A percentile compares a stretch with the other conserved stretches of the same genome.
Conservation (phyloP, 2,329 filamentous ascomycete genomes). For the Paecilomyces dactylethromorphus region DNA sequence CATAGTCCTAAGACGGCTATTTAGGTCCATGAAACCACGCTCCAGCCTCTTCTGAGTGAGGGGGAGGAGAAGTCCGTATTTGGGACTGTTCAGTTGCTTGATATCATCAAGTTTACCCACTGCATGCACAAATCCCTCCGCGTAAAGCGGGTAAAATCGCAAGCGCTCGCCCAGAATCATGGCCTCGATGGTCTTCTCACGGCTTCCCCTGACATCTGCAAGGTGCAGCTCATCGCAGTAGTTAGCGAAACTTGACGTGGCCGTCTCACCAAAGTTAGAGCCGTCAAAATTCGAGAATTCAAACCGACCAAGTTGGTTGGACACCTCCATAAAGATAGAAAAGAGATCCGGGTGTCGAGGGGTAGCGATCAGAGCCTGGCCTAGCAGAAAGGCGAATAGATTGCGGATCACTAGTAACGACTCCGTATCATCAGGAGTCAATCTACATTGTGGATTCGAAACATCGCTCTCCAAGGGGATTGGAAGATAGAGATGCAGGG, state of each 20-base stretch:
- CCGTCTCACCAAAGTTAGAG: slow-evolving; percentile 58
- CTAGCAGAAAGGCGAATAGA: slow-evolving; percentile 58
- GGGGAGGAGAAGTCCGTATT: slow-evolving; percentile 63
- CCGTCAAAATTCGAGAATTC: slow-evolving; percentile 57
- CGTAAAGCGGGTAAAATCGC: slow-evolving; percentile 74
- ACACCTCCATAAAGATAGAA: slow-evolving; percentile 55
- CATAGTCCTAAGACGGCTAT: slow-evolving; percentile 63
- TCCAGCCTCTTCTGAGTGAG: slow-evolving; percentile 75
- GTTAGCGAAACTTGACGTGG: slow-evolving; percentile 42
- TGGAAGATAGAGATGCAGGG: slow-evolving; percentile 53
- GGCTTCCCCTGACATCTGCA: slow-evolving; percentile 71
- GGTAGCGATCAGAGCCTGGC: slow-evolving; percentile 55
- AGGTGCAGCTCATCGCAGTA: slow-evolving; percentile 73
- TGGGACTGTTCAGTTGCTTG: slow-evolving; percentile 60
- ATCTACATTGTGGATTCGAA: slow-evolving; percentile 23
- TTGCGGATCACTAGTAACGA: slow-evolving; percentile 55
- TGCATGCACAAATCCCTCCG: slow-evolving; percentile 85
- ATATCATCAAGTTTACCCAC: slow-evolving; percentile 76
- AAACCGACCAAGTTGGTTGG: slow-evolving; percentile 50
- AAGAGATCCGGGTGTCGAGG: slow-evolving; percentile 50
- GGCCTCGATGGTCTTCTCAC: slow-evolving; percentile 83
- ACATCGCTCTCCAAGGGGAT: slow-evolving; percentile 50
- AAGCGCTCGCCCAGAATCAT: slow-evolving; percentile 85
- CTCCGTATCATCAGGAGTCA: slow-evolving; percentile 47
- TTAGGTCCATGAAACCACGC: slow-evolving; percentile 71